Evolutionary conservation across 225 moss, liverwort and hornwort species (phyloP).

Genomic region (Physcomitrellopsis africana): DNA sequence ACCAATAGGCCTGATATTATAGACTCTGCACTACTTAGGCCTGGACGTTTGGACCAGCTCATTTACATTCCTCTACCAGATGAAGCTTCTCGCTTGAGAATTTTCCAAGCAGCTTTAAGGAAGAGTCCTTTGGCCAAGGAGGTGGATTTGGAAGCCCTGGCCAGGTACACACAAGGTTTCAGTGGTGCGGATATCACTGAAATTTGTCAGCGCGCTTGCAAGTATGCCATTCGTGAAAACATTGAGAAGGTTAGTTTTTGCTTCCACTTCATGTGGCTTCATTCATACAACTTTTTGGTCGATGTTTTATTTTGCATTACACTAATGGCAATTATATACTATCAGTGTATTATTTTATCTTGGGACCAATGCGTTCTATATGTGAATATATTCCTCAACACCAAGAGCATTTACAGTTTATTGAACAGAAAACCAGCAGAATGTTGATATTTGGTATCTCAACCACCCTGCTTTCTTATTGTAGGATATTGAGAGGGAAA

Average conservation of each 20-base stretch:
- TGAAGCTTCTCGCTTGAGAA: conserved; percentile 77
- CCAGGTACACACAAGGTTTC: conserved; percentile 92
- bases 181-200: conserved; percentile 97
- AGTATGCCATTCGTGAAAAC: conserved; percentile 89
- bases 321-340: too few relatives aligned
- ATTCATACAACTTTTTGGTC: background rate
- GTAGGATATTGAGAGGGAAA: conserved; percentile 89
- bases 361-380: too few relatives aligned
- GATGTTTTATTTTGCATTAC: background rate
- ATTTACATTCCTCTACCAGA: conserved; percentile 90
- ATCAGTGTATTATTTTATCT: too few relatives aligned
- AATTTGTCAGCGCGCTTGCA: conserved; percentile 87
- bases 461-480: background rate
- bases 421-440: too few relatives aligned
- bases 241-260: conserved; percentile 73
- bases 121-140: conserved; percentile 89
- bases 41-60: conserved; percentile 88
- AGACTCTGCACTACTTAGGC: conserved; percentile 80
- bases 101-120: conserved; percentile 88
- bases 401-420: too few relatives aligned
- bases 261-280: background rate
- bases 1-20: conserved; percentile 97
- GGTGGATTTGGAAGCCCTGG: conserved; percentile 86
- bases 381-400: too few relatives aligned
- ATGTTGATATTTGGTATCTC: background rate